Conservation (phyloP, 345 rosid genomes). For the Eutrema heterophyllum region DNA sequence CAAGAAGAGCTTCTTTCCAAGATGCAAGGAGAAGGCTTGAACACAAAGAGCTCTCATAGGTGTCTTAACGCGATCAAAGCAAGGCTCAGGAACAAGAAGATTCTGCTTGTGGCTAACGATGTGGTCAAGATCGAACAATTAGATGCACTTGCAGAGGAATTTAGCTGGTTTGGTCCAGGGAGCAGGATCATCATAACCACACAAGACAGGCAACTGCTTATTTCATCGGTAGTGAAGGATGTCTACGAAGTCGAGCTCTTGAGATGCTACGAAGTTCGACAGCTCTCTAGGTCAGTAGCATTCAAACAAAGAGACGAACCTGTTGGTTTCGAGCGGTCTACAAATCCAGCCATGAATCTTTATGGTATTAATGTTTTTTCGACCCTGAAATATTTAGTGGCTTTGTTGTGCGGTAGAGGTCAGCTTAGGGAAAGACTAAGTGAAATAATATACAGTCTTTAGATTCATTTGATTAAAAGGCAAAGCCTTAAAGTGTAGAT, state of each 20-base stretch:
- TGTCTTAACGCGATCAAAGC: slow-evolving; percentile 20
- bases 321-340: slow-evolving; percentile 15
- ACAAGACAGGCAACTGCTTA: slow-evolving; percentile 28
- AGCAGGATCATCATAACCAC: slow-evolving; percentile 30
- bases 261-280: slow-evolving; percentile 14
- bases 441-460: slow-evolving; percentile 12
- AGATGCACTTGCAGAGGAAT: slow-evolving; percentile 24
- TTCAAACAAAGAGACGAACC: slow-evolving; percentile 15
- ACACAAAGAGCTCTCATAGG: neutral
- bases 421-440: slow-evolving; percentile 14
- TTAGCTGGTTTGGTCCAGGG: slow-evolving; percentile 35
- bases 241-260: slow-evolving; percentile 31
- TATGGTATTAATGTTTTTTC: neutral
- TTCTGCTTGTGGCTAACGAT: slow-evolving; percentile 29
- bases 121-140: slow-evolving; percentile 28
- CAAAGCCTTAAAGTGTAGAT: neutral
- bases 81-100: slow-evolving; percentile 20
- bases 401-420: slow-evolving; percentile 15
- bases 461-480: neutral
- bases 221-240: neutral
- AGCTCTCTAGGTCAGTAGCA: slow-evolving; percentile 25
- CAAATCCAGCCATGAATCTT: slow-evolving; percentile 2
- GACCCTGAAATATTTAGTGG: slow-evolving; percentile 7
- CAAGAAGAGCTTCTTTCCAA: slow-evolving; percentile 22
- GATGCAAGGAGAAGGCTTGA: slow-evolving; percentile 26